Conservation (phyloP, 345 rosid genomes). For the Erysimum cheiranthoides region DNA sequence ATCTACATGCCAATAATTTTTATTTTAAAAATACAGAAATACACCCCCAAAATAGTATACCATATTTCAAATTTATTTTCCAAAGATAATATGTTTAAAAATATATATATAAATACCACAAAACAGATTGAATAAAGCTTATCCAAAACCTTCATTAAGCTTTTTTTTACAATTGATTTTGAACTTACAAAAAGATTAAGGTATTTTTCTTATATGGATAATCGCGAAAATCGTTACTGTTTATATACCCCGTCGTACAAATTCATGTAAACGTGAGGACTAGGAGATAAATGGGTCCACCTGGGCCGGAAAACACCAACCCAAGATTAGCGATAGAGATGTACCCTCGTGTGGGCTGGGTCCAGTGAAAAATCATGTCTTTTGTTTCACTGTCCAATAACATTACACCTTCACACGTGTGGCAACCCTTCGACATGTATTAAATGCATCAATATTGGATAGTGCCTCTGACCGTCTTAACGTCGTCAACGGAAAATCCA, state of each 20-base stretch:
- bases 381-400: slow-evolving; percentile 26
- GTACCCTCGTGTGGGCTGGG: slow-evolving; percentile 46
- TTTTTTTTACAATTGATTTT: neutral
- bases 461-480: slow-evolving; percentile 12
- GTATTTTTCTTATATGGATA: neutral
- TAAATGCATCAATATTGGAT: slow-evolving; percentile 22
- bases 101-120: neutral
- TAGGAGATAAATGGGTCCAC: slow-evolving; percentile 38
- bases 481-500: too few relatives aligned
- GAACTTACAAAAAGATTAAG: neutral
- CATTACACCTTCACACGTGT: slow-evolving; percentile 33
- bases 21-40: too few relatives aligned
- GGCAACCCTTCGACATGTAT: neutral
- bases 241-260: neutral
- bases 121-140: neutral
- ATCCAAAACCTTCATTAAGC: neutral
- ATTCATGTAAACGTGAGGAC: slow-evolving; percentile 26
- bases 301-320: slow-evolving; percentile 29
- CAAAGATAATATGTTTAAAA: neutral
- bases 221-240: neutral
- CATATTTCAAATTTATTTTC: neutral
- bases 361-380: slow-evolving; percentile 11
- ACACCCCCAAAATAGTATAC: neutral
- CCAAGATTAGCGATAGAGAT: slow-evolving; percentile 18
- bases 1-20: slow-evolving; percentile 4